Base-by-base conservation (phyloP, 2,329 filamentous ascomycete species). In the Keithomyces neogunnii region DNA sequence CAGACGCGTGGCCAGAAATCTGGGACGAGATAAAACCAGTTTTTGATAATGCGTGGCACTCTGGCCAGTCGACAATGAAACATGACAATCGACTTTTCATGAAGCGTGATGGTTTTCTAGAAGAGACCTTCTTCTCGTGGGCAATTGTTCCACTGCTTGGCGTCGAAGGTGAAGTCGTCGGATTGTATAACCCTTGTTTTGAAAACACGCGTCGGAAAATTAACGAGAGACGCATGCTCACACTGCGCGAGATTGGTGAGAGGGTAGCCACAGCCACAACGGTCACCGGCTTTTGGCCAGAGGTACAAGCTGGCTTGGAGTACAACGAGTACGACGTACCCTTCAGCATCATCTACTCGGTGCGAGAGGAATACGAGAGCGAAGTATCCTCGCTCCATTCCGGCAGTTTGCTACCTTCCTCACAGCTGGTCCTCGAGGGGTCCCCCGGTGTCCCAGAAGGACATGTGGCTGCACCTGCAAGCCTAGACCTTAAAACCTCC, bases 71-170 rank as follows among this genome's bases (percentile, higher is more conserved):
- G 1, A 89, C 84, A 0, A 88, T 91, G 85, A 92, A 90, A 65
- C 84, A 91, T 57, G 88, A 93, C 59, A 86, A 92, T 56, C 82
- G 81, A 51, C 72, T 92, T 1, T 89, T 90, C 60, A 77, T 93
- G 33, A 73, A 77, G 45, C 80, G 88, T 6, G 80, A 81, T 55
- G 80, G 82, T 1, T 89, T 80, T 55, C 67, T 89, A 1, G 87
- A 95, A 65, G 88, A 93, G 62, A 83, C 86, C 0, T 92, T 88
- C 62, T 92, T 92, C 63, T 88, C 85, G 10, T 92, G 87, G 87
- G 87, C 83, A 1, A 82, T 92, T 42, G 85, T 92, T 30, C 88
- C 88, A 0, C 74, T 92, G 55, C 79, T 92, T 1, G 88, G 87
- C 3, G 75, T 77, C 39, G 84, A 90, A 53, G 88, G 88, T 2